phyloP scores from a whole-genome alignment of 2,329 filamentous ascomycete genomes.

The Trichoderma brevicompactum region DNA sequence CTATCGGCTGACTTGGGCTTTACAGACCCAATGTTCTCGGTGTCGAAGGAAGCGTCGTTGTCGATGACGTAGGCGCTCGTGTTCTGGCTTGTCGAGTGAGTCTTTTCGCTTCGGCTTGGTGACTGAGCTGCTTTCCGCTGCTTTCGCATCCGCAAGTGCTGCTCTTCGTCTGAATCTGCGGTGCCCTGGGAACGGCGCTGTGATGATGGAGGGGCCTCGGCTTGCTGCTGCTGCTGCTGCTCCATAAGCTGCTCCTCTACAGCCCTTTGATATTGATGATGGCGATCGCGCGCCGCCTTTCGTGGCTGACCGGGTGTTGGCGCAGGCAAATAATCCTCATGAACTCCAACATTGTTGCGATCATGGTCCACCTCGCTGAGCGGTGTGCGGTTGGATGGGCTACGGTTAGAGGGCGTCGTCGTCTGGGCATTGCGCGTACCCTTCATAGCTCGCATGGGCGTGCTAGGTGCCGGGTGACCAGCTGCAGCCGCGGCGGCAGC shows the following conservation, averaged over 20 bases:
- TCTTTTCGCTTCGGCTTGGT: conserved; percentile 63
- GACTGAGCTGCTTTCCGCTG: conserved; percentile 68
- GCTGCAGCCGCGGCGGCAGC: conserved; percentile 46
- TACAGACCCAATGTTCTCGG: conserved; percentile 68
- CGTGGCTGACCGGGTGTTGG: conserved; percentile 95
- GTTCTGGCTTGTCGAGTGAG: conserved; percentile 75
- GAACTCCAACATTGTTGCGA: conserved; percentile 65
- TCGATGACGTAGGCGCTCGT: conserved; percentile 69
- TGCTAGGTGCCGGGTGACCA: conserved; percentile 55
- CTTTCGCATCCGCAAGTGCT: conserved; percentile 73
- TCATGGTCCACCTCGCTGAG: conserved; percentile 95
- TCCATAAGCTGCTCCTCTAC: conserved; percentile 57
- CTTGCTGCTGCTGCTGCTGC: conserved; percentile 53
- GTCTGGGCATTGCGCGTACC: conserved; percentile 67
- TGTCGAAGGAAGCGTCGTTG: conserved; percentile 70
- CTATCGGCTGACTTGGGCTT: conserved; percentile 64
- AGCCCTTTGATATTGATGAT: conserved; percentile 70
- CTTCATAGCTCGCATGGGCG: conserved; percentile 64
- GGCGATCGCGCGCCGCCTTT: conserved; percentile 81
- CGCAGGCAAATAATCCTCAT: conserved; percentile 90
- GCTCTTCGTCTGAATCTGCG: conserved; percentile 80
- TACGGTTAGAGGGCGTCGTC: conserved; percentile 83
- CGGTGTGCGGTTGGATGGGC: conserved; percentile 75
- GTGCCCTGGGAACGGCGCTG: conserved; percentile 64
- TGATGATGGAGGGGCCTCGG: conserved; percentile 55